Conservation (phyloP, 2,329 filamentous ascomycete genomes). For the Clathrospora elynae region DNA sequence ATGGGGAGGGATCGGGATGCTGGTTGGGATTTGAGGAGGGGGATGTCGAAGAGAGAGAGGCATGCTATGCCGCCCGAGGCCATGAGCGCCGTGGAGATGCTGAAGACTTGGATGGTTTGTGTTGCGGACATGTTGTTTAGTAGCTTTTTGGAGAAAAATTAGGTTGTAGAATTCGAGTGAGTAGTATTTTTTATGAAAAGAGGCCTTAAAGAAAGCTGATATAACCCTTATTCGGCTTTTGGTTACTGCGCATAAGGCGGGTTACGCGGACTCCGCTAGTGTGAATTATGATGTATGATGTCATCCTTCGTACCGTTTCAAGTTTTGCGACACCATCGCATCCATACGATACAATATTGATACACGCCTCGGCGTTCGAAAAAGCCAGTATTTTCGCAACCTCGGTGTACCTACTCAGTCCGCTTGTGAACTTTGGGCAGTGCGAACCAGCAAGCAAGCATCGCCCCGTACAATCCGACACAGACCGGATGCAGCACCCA, state of each 20-base stretch:
- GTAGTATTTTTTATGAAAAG: no score
- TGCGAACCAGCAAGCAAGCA: slow-evolving; percentile 68
- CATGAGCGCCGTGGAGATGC: slow-evolving; percentile 42
- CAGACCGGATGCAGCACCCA: slow-evolving; percentile 70
- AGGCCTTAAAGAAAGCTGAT: not conserved
- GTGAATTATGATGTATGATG: slow-evolving; percentile 15
- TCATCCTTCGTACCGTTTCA: slow-evolving; percentile 10
- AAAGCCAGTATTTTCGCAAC: slow-evolving; percentile 1
- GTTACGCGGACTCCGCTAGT: slow-evolving; percentile 9
- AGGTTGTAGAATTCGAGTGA: no score
- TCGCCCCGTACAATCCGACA: slow-evolving; percentile 66
- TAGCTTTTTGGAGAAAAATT: no score
- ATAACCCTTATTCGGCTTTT: slow-evolving; percentile 5
- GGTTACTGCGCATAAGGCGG: slow-evolving; percentile 1
- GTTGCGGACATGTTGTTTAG: slow-evolving; percentile 14
- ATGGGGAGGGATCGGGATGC: slow-evolving; percentile 47
- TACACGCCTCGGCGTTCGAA: no score
- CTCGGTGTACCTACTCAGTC: slow-evolving; percentile 54
- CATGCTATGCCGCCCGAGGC: slow-evolving; percentile 44
- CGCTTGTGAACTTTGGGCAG: slow-evolving; percentile 65
- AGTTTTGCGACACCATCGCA: no score
- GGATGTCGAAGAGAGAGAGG: slow-evolving; percentile 43
- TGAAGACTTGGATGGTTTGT: slow-evolving; percentile 30
- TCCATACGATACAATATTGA: no score
- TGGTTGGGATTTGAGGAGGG: slow-evolving; percentile 41